Evolutionary conservation across 108 stramenopile species (phyloP), one percentile per base, ranked within the genome.

Genomic region (Pseudonitzschia multistriata): DNA sequence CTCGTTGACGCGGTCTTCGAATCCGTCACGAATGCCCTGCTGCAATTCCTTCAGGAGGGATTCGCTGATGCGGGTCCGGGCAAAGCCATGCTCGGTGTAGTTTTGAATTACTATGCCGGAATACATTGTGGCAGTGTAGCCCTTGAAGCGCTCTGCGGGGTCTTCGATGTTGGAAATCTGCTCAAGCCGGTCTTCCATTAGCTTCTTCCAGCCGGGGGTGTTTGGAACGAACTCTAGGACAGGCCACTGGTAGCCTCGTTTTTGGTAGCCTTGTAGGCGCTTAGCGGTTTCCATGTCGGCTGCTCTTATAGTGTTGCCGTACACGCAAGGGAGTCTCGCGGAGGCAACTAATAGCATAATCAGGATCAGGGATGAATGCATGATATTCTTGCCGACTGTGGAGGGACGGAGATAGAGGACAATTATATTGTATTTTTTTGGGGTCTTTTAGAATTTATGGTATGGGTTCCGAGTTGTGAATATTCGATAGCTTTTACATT

Each of bases 181-280:
- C n/a, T 80, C 68, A 25, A 83, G 71, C 31, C 82, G 56, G 10
- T 68, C 56, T 19, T 66, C 31, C 64, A 83, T 72, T 13, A 83
- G 62, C 25, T 61, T 31, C 0, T 48, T 49, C 82, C 82, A 83
- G 15, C 82, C 82, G 0, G 70, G 64, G 19, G 76, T 78, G 56
- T 80, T 49, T 14, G 82, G 78, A 3, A 77, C 78, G 14, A 73
- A 62, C 45, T 71, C 62, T 13, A 66, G 49, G 8, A 76, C 62
- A 29, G 86, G 86, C 86, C 86, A 87, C 34, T 54, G 61, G 63
- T 85, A 74, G 10, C 73, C 73, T 29, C 83, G 55, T 25, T 79
- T 70, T 22, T 68, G 39, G 54, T 77, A 85, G 40, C 74, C 79
- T 0, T 22, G 55, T 33, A 82, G 49, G 21, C 84, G 74, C 19